Base-by-base conservation (phyloP, 805 yeast genomes). In the Scheffersomyces ergatensis region DNA sequence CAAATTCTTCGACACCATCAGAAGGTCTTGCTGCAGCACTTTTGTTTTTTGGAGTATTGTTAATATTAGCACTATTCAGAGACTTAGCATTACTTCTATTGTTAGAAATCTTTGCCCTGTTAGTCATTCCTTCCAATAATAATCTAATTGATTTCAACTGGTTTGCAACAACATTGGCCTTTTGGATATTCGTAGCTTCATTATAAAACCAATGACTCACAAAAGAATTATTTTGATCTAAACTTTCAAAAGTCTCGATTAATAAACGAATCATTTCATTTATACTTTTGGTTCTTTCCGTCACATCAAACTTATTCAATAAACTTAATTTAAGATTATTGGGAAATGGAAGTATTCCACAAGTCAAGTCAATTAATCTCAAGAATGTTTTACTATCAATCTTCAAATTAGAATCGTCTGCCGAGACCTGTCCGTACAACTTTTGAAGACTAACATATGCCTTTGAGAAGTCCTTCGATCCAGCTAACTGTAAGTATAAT, bases 321-420 rank as follows among this genome's bases (percentile, higher is more conserved):
- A 73, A 60, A 12, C 50, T 58, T 30, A 67, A 50, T 47, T 76
- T 77, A 31, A 68, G 70, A 24, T 58, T 61, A 33, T 55, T 60
- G 4, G 80, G 71, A 36, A 75, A 67, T 2, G 85, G 84, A 13
- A 80, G 53, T 14, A 78, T 65, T 0, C 80, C 78, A 35, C 74
- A 55, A 1, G 76, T 65, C 42, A 77, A 59, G 50, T 80, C 84
- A 36, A 64, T 62, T 34, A 53, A 64, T 36, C 63, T 51, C 41
- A 54, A 46, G n/a, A 60, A 57, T 9, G 57, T 50, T 33, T 41
- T 52, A 50, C 34, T 57, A 35, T 44, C 68, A 49, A 37, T 55
- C 49, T 43, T 53, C 49, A 25, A 39, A 24, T 39, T 40, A 4
- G 48, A 38, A 11, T 40, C 39, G 21, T 47, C 38, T 12, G 47